These are phyloP conservation scores for Phytophthora multivora DNA, from an alignment of 352 stramenopile genomes.

Conservation along the genomic window DNA sequence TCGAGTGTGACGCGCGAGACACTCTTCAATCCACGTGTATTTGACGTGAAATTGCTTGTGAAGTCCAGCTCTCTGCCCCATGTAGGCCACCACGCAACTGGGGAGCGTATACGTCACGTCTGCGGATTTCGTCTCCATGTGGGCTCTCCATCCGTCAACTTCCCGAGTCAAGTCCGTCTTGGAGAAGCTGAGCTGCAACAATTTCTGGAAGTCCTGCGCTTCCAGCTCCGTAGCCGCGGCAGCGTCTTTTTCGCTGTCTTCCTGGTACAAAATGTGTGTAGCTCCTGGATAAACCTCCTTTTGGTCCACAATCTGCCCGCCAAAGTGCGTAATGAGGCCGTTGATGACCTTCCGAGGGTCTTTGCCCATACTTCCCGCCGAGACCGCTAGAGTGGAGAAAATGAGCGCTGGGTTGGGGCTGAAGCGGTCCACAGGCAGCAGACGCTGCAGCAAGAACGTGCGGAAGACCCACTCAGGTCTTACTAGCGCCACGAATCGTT, in stretches of 20 bases:
- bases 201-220: conserved; percentile 42
- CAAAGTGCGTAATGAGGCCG: conserved; percentile 81
- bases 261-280: conserved; percentile 75
- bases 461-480: conserved; percentile 84
- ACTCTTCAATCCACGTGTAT: conserved; percentile 87
- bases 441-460: conserved; percentile 63
- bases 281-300: conserved; percentile 48
- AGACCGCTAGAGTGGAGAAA: conserved; percentile 79
- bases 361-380: conserved; percentile 73
- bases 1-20: conserved; percentile 52
- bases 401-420: conserved; percentile 77
- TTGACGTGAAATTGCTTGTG: conserved; percentile 65
- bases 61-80: conserved; percentile 58
- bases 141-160: conserved; percentile 50
- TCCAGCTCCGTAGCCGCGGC: conserved; percentile 9
- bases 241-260: conserved; percentile 37
- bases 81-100: conserved; percentile 60
- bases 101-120: conserved; percentile 45
- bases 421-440: conserved; percentile 75
- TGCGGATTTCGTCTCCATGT: conserved; percentile 37
- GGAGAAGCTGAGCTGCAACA: conserved; percentile 52
- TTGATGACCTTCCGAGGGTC: conserved; percentile 84
- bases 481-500: conserved; percentile 76
- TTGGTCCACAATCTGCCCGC: conserved; percentile 73
- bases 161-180: conserved; percentile 46